Conservation (phyloP, 805 yeast genomes). For the Monosporozyma solicola region DNA sequence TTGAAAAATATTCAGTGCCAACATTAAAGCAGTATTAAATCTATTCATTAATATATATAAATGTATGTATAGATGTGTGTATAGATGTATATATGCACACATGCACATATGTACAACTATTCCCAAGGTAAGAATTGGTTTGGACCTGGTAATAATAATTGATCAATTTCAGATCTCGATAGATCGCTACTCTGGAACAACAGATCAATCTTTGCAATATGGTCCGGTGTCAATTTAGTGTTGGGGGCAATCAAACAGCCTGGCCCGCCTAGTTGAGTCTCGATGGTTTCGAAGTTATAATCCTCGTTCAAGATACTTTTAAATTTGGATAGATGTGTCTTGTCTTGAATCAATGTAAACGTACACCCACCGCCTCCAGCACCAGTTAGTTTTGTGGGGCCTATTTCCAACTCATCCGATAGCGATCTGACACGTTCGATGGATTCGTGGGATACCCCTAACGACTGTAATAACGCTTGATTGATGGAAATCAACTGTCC, state of each 20-base stretch:
- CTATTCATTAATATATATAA: no score
- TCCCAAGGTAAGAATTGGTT: not conserved
- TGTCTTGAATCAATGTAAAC: constrained; percentile 54
- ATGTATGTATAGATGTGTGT: no score
- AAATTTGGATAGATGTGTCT: constrained; percentile 26
- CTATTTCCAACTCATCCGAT: constrained; percentile 57
- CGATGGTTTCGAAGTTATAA: constrained; percentile 63
- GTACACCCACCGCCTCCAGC: constrained; percentile 99
- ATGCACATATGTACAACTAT: not conserved
- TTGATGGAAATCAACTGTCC: constrained; percentile 64
- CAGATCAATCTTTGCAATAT: not conserved
- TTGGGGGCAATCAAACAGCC: constrained; percentile 49
- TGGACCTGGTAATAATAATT: constrained; percentile 9
- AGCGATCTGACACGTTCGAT: constrained; percentile 63
- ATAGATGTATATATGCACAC: not conserved
- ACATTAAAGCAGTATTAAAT: no score
- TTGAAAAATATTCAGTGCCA: no score
- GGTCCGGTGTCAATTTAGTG: not conserved
- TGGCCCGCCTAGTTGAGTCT: constrained; percentile 78
- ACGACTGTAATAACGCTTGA: constrained; percentile 75
- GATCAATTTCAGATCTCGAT: constrained; percentile 3
- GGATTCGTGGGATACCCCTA: constrained; percentile 92
- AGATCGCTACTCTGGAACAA: not conserved
- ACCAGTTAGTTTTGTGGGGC: constrained; percentile 90
- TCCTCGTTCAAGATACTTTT: constrained; percentile 26